These are phyloP conservation scores for Rhodofomes roseus DNA, from an alignment of 1,284 basidiomycete species.

Conservation along the genomic window DNA sequence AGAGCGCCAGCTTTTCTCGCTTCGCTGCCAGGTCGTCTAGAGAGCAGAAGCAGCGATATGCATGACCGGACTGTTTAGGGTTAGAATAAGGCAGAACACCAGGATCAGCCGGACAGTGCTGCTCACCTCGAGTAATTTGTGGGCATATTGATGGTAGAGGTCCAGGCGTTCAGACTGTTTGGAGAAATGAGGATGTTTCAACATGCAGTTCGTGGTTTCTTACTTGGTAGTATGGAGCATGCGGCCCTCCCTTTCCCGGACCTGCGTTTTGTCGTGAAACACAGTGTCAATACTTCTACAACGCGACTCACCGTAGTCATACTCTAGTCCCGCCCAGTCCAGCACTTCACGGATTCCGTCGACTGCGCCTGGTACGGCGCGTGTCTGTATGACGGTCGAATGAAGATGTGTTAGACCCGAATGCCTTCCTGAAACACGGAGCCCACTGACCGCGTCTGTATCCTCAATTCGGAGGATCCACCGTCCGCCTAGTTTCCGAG, in stretches of 20 bases:
- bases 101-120: no score
- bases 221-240: constrained; percentile 84
- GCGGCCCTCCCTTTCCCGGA: constrained; percentile 69
- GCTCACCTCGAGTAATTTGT: constrained; percentile 72
- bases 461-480: constrained; percentile 95
- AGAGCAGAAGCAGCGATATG: constrained; percentile 95
- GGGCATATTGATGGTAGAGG: constrained; percentile 75
- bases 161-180: constrained; percentile 82
- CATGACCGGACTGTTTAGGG: constrained; percentile 85
- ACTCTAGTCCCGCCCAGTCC: constrained; percentile 91
- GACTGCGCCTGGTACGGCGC: constrained; percentile 81
- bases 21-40: constrained; percentile 64
- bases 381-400: constrained; percentile 44
- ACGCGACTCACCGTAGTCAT: constrained; percentile 74
- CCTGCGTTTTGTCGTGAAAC: constrained; percentile 41
- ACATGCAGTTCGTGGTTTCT: constrained; percentile 1
- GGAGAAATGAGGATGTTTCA: not conserved
- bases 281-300: not conserved
- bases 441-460: constrained; percentile 73
- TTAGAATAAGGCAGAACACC: no score
- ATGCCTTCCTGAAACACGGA: no score
- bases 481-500: constrained; percentile 76
- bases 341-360: constrained; percentile 77
- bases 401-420: not conserved
- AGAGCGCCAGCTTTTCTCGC: constrained; percentile 62